Evolutionary conservation across 2,329 filamentous ascomycete genomes (phyloP).

Genomic region (Fusarium bactridioides): DNA sequence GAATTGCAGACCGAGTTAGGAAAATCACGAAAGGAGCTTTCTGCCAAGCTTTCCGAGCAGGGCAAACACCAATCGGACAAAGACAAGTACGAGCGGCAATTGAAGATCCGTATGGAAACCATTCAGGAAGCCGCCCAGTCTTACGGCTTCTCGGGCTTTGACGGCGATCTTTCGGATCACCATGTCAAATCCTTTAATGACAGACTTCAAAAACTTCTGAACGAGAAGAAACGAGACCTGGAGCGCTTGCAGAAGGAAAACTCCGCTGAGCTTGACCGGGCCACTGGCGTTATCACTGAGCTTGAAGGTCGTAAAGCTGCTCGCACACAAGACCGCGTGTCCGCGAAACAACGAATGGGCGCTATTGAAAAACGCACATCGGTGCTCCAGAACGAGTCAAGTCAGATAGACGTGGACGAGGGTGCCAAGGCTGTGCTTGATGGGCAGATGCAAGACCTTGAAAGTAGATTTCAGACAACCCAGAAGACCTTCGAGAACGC

Average conservation of each 20-base stretch:
- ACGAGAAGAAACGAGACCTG: conserved; percentile 80
- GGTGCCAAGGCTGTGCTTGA: conserved; percentile 81
- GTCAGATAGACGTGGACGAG: conserved; percentile 84
- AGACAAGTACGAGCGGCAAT: conserved; percentile 82
- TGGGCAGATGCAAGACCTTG: conserved; percentile 74
- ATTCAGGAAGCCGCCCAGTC: conserved; percentile 79
- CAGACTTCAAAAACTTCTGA: conserved; percentile 75
- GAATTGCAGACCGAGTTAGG: conserved; percentile 65
- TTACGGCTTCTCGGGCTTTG: conserved; percentile 85
- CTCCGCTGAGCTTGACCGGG: conserved; percentile 75
- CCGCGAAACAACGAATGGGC: conserved; percentile 75
- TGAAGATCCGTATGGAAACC: conserved; percentile 74
- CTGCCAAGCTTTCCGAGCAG: conserved; percentile 67
- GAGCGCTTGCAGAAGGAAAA: conserved; percentile 78
- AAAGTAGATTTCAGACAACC: conserved; percentile 66
- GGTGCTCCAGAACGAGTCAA: conserved; percentile 71
- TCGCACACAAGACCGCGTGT: conserved; percentile 76
- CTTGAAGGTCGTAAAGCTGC: conserved; percentile 78
- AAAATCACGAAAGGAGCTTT: conserved; percentile 55
- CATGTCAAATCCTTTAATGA: conserved; percentile 81
- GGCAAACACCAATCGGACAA: conserved; percentile 88
- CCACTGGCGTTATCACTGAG: conserved; percentile 75
- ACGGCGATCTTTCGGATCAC: conserved; percentile 76
- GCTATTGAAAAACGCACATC: conserved; percentile 75
- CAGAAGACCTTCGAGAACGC: conserved; percentile 69